These are phyloP conservation scores for Senecio squalidus DNA, from an alignment of 140 eudicot genomes.

Conservation along the genomic window DNA sequence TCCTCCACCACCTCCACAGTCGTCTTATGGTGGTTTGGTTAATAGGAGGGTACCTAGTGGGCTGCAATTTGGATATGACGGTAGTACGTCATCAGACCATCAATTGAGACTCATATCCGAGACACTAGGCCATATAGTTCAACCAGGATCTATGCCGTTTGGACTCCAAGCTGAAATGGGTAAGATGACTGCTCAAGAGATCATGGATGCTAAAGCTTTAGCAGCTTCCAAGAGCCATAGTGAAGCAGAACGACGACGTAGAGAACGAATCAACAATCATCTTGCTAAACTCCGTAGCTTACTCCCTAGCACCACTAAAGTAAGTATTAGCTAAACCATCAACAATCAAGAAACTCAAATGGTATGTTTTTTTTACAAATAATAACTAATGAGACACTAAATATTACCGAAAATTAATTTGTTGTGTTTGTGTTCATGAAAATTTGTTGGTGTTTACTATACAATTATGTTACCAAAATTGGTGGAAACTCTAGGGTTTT, in stretches of 20 bases:
- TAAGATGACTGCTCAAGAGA: constrained; percentile 86
- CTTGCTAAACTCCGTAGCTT: constrained; percentile 88
- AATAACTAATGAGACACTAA: too few relatives aligned
- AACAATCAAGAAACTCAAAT: background rate
- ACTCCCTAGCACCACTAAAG: constrained; percentile 88
- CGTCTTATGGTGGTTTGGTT: constrained; percentile 55
- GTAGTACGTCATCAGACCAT: constrained; percentile 37
- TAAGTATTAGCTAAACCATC: constrained; percentile 27
- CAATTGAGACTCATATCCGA: constrained; percentile 61
- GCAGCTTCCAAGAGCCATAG: constrained; percentile 97
- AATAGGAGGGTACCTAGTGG: constrained; percentile 48
- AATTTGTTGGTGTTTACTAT: too few relatives aligned
- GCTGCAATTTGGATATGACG: constrained; percentile 55
- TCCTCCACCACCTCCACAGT: constrained; percentile 41
- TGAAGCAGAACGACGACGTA: constrained; percentile 84
- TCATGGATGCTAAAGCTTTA: constrained; percentile 98
- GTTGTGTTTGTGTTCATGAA: too few relatives aligned
- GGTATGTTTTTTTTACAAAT: too few relatives aligned
- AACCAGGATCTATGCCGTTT: constrained; percentile 64
- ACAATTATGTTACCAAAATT: too few relatives aligned
- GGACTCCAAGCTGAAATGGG: constrained; percentile 87
- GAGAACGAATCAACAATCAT: constrained; percentile 89
- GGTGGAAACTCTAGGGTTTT: too few relatives aligned
- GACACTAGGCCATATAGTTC: constrained; percentile 62
- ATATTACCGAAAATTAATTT: too few relatives aligned